Percentiles rank a stretch among this genome's conserved stretches.
Conservation (phyloP, 495 filamentous ascomycete species). For the Niebla homalea region DNA sequence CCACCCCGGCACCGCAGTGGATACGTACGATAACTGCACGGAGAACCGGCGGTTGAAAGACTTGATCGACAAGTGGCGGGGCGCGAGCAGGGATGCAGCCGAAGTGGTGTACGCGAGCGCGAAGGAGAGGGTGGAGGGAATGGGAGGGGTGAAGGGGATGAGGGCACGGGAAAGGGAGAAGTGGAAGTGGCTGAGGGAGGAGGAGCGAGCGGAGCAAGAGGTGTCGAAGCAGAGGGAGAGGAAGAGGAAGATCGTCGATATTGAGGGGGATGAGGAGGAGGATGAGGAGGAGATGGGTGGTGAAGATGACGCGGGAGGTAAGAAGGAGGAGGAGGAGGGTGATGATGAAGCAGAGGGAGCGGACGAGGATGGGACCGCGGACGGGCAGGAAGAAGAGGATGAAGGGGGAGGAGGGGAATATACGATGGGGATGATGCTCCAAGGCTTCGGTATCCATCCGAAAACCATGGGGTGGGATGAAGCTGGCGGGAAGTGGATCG, state of each 20-base stretch:
- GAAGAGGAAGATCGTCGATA: too few species aligned
- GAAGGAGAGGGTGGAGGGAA: constrained; percentile 29
- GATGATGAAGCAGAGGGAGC: constrained; percentile 1
- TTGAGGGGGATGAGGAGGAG: too few species aligned
- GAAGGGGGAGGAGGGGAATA: constrained; percentile 34
- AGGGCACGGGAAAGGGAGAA: constrained; percentile 31
- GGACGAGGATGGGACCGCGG: background rate
- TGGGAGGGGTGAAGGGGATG: constrained; percentile 48
- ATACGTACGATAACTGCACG: background rate
- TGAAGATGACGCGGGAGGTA: constrained; percentile 1
- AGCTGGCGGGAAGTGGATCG: constrained; percentile 38
- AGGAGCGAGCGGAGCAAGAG: constrained; percentile 16
- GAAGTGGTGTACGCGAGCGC: constrained; percentile 36
- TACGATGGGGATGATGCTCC: constrained; percentile 62
- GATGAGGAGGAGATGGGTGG: background rate
- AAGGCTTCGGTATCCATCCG: constrained; percentile 50
- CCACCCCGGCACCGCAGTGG: too few species aligned
- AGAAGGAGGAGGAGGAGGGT: background rate
- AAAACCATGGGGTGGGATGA: constrained; percentile 50
- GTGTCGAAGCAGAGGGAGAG: background rate
- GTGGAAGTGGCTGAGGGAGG: constrained; percentile 6
- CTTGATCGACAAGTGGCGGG: constrained; percentile 36
- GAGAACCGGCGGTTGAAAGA: constrained; percentile 33
- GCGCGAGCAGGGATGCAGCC: constrained; percentile 33
- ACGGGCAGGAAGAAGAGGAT: constrained; percentile 5